Percentiles rank a stretch among this genome's conserved stretches.
These are phyloP conservation scores for Penicillium sp. DNA, from an alignment of 2,329 filamentous ascomycete genomes.

Conservation along the genomic window DNA sequence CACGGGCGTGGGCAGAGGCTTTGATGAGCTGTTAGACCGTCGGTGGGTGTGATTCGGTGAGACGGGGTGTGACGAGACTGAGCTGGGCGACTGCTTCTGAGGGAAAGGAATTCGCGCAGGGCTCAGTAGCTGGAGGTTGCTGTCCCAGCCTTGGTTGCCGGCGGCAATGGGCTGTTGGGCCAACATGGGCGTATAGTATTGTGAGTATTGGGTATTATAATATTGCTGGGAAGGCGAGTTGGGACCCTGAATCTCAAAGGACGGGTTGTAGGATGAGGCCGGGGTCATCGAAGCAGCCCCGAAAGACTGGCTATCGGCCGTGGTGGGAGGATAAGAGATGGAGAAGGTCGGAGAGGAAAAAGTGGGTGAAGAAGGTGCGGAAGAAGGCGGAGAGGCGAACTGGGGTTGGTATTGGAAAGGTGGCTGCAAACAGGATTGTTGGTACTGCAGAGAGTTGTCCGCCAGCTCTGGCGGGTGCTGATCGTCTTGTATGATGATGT, in stretches of 20 bases:
- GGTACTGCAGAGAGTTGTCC: conserved; percentile 31
- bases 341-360: conserved; percentile 38
- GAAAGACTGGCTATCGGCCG: conserved; percentile 34
- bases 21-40: conserved; percentile 47
- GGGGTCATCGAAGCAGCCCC: conserved; percentile 48
- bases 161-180: conserved; percentile 41
- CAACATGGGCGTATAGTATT: conserved; percentile 44
- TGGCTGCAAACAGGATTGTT: conserved; percentile 35
- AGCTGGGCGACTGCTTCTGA: conserved; percentile 48
- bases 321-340: conserved; percentile 29
- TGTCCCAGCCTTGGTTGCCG: conserved; percentile 41
- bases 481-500: conserved; percentile 45
- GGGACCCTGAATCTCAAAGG: conserved; percentile 38
- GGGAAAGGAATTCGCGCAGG: conserved; percentile 39
- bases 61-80: conserved; percentile 46
- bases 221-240: conserved; percentile 39
- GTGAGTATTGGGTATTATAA: conserved; percentile 35
- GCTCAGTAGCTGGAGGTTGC: conserved; percentile 41
- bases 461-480: conserved; percentile 39
- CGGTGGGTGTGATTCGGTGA: conserved; percentile 40
- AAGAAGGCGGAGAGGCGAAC: conserved; percentile 43
- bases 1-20: conserved; percentile 60
- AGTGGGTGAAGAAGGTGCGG: conserved; percentile 38
- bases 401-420: conserved; percentile 40
- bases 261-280: conserved; percentile 43